Base-by-base conservation (phyloP, 306 rosid genomes). In the Pachyrhizus erosus region DNA sequence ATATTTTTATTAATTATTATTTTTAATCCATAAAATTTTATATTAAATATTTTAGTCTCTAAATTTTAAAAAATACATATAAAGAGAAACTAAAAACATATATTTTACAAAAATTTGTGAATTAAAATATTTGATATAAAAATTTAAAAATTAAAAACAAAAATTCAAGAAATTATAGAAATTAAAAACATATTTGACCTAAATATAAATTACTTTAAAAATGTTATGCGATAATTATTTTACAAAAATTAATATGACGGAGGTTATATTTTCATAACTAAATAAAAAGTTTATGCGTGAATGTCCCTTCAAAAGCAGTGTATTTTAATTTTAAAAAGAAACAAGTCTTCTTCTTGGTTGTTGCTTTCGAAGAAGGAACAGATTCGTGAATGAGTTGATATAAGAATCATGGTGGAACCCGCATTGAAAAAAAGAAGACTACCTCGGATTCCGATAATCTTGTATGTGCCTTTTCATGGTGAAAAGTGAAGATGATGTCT, bases 371-470 rank as follows among this genome's bases (percentile, higher is more conserved):
- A 77, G 65, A 77, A 65, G 51, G 82, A 48, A 65, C 0, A 31
- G 14, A 77, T 77, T 77, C 11, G 7, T 51, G 45, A 37, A 51
- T 29, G 66, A 78, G 31, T 71, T 78, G 75, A 70, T 49, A 51
- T 33, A 74, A 49, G 65, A 18, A 51, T 54, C 57, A 45, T 31
- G 61, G 26, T 77, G 84, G 80, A 80, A 77, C 83, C 85, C 68
- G 2, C 78, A 13, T 23, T 45, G 76, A 61, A 55, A 64, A 49
- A 68, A 78, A 37, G 18, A 46, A 34, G 29, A 27, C 23, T 12
- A 82, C 81, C 62, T 73, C 5, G 76, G 76, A 81, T 81, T 81
- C 88, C 46, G 67, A 70, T 76, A 10, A 61, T 43, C 29, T 58
- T 31, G 11, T 12, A 57, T 20, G 69, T 66, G 49, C 9, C 49